These are phyloP conservation scores for Fusarium ramigenum DNA, from an alignment of 2,329 filamentous ascomycete genomes.

Conservation along the genomic window DNA sequence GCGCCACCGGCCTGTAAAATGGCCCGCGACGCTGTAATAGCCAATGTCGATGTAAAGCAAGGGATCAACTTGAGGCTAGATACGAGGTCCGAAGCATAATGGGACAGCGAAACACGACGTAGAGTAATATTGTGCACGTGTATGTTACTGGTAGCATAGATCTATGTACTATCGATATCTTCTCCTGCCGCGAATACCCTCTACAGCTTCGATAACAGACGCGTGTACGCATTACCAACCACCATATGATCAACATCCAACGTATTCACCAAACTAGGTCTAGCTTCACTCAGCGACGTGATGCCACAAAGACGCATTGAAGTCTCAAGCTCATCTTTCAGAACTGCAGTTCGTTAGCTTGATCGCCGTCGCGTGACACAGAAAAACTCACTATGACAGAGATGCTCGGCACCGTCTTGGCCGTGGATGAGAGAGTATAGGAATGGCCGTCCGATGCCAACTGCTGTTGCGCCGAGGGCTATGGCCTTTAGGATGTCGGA, in stretches of 20 bases:
- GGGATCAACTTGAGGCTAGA: neutral
- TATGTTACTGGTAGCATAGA: neutral
- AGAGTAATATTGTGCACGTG: neutral
- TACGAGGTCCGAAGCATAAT: fast-evolving
- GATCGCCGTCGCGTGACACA: no score
- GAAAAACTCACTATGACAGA: constrained; percentile 65
- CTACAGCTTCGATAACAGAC: constrained; percentile 28
- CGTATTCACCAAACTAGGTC: constrained; percentile 43
- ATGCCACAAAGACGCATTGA: constrained; percentile 45
- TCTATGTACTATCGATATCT: neutral
- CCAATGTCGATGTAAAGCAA: neutral
- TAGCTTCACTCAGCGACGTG: constrained; percentile 42
- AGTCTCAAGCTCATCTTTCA: constrained; percentile 46
- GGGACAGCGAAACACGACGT: no score
- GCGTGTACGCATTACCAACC: neutral
- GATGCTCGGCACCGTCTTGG: constrained; percentile 62
- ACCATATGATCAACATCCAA: constrained; percentile 46
- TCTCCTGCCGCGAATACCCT: fast-evolving
- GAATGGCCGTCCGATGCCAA: constrained; percentile 62
- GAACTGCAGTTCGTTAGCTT: constrained; percentile 8
- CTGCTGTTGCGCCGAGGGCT: constrained; percentile 62
- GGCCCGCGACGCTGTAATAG: fast-evolving
- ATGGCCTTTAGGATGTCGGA: constrained; percentile 64
- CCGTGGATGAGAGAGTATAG: constrained; percentile 64
- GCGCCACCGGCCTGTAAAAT: fast-evolving